A percentile compares a stretch with the other conserved stretches of the same genome.
Evolutionary conservation across 345 rosid species (phyloP).

Genomic region (Brassica rapa): DNA sequence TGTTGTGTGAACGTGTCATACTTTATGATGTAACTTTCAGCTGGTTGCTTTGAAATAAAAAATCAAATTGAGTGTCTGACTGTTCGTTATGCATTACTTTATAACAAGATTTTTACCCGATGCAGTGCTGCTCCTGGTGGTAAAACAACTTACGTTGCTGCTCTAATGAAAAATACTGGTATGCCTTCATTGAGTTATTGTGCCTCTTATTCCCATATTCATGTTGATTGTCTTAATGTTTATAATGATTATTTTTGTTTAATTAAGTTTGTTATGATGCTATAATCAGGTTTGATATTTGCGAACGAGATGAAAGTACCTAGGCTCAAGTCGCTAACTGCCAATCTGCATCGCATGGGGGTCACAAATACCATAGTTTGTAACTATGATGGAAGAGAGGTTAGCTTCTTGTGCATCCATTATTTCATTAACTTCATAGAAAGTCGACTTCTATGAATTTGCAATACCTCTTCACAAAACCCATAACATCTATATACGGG

Average conservation of each 20-base stretch:
- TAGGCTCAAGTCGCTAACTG: constrained; percentile 85
- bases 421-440: neutral
- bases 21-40: neutral
- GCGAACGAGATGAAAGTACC: constrained; percentile 88
- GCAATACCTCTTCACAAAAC: constrained; percentile 7
- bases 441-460: neutral
- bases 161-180: constrained; percentile 89
- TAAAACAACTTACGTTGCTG: constrained; percentile 78
- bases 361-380: constrained; percentile 88
- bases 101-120: neutral
- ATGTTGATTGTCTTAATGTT: neutral
- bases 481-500: neutral
- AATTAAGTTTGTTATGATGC: constrained; percentile 17
- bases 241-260: neutral
- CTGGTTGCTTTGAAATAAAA: too few relatives aligned
- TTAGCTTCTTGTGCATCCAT: constrained; percentile 37
- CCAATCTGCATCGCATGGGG: constrained; percentile 94
- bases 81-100: neutral
- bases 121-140: constrained; percentile 97
- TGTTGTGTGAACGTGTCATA: neutral
- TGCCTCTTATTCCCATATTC: neutral
- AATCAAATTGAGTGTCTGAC: neutral
- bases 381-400: constrained; percentile 98
- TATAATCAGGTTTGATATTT: constrained; percentile 68
- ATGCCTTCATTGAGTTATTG: constrained; percentile 35